Evolutionary conservation across 1,139 yeast species (phyloP).

Genomic region (Pichia sp.): DNA sequence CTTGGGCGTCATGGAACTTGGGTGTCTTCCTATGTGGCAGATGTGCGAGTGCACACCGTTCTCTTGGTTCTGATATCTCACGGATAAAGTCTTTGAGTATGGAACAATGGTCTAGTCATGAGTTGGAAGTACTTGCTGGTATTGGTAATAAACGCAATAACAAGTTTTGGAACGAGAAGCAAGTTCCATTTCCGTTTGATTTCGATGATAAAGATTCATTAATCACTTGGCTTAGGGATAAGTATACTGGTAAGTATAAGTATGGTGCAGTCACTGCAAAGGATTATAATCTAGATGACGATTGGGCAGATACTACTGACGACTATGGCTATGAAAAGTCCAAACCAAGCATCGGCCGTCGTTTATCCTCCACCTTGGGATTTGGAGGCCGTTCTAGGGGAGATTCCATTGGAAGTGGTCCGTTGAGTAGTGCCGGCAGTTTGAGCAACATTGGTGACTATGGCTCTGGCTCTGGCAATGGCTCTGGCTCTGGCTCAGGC

Average conservation of each 20-base stretch:
- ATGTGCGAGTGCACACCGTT: constrained; percentile 73
- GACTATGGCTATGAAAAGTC: constrained; percentile 14
- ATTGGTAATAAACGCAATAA: constrained; percentile 65
- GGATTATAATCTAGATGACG: constrained; percentile 22
- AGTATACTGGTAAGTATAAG: constrained; percentile 43
- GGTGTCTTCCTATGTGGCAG: constrained; percentile 72
- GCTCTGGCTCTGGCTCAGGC: constrained; percentile 1
- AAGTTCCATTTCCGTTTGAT: constrained; percentile 63
- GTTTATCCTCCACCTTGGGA: constrained; percentile 7
- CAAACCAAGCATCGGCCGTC: constrained; percentile 1
- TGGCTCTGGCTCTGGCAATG: not conserved
- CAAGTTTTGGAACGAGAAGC: constrained; percentile 54
- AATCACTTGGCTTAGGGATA: constrained; percentile 46
- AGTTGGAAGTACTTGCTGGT: constrained; percentile 49
- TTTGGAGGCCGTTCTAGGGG: constrained; percentile 3
- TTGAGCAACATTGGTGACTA: not conserved
- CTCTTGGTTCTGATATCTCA: constrained; percentile 67
- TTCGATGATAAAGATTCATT: constrained; percentile 56
- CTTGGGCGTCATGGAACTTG: constrained; percentile 41
- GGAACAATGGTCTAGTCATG: constrained; percentile 66
- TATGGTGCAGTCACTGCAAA: constrained; percentile 27
- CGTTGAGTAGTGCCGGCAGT: not conserved
- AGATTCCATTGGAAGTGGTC: not conserved
- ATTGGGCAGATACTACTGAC: constrained; percentile 14
- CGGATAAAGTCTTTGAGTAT: constrained; percentile 74